Evolutionary conservation across 2,329 filamentous ascomycete species (phyloP).

Genomic region (Fusarium decemcellulare): DNA sequence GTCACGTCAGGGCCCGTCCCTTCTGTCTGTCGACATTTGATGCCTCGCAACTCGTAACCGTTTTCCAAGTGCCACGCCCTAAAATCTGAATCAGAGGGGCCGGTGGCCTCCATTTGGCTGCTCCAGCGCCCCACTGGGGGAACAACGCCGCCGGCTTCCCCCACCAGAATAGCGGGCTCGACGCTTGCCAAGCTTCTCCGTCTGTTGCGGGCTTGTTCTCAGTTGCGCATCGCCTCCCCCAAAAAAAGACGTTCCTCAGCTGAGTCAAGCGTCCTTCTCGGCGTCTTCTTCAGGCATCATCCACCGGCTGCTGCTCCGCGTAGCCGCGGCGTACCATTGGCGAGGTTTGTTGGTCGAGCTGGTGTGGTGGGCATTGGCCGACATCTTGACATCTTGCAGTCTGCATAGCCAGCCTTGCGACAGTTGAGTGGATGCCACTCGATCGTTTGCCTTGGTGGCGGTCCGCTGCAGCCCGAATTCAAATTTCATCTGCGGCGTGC

Average conservation of each 20-base stretch:
- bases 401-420: slow-evolving; percentile 39
- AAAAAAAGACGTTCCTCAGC: slow-evolving; percentile 41
- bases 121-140: slow-evolving; percentile 41
- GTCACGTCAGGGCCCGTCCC: slow-evolving; percentile 25
- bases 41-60: slow-evolving; percentile 33
- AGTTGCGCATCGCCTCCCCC: slow-evolving; percentile 27
- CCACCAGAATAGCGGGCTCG: slow-evolving; percentile 42
- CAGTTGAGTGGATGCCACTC: slow-evolving; percentile 29
- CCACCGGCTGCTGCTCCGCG: slow-evolving; percentile 36
- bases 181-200: slow-evolving; percentile 42
- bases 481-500: slow-evolving; percentile 17
- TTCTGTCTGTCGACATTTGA: slow-evolving; percentile 36
- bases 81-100: slow-evolving; percentile 43
- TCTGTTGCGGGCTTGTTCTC: slow-evolving; percentile 26
- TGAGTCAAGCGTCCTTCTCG: slow-evolving; percentile 45
- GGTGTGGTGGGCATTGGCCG: slow-evolving; percentile 29
- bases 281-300: slow-evolving; percentile 38
- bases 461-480: slow-evolving; percentile 16
- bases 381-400: slow-evolving; percentile 20
- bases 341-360: slow-evolving; percentile 32
- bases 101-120: slow-evolving; percentile 30
- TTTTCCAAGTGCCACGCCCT: slow-evolving; percentile 39
- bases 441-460: slow-evolving; percentile 35
- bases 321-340: slow-evolving; percentile 36
- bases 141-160: slow-evolving; percentile 35